Percentiles rank a stretch among this genome's conserved stretches.
These are phyloP conservation scores for Zygoascus bituminiphila DNA, from an alignment of 805 yeast genomes.

Conservation along the genomic window DNA sequence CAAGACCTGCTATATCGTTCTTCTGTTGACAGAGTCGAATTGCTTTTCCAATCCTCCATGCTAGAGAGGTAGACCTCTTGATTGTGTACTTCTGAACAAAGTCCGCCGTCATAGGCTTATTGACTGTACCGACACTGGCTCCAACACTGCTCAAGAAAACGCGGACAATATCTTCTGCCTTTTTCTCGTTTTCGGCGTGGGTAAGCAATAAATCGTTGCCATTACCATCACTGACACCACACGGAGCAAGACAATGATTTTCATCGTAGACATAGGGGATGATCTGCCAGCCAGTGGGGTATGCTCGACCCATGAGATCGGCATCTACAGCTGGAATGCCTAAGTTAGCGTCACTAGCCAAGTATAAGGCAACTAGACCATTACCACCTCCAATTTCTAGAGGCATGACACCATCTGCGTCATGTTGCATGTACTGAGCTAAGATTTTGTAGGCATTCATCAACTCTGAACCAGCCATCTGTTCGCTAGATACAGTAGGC, in stretches of 20 bases:
- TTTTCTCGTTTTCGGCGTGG: conserved; percentile 20
- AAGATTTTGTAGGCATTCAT: conserved; percentile 26
- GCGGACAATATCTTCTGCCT: conserved; percentile 34
- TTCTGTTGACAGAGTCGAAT: conserved; percentile 33
- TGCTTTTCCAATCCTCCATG: conserved; percentile 44
- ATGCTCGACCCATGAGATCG: conserved; percentile 44
- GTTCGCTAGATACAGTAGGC: conserved; percentile 38
- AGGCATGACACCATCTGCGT: conserved; percentile 15
- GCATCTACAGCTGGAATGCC: conserved; percentile 24
- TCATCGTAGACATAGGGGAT: conserved; percentile 8
- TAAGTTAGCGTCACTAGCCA: conserved; percentile 14
- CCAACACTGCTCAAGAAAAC: conserved; percentile 40
- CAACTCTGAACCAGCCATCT: conserved; percentile 35
- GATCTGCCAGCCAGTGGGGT: conserved; percentile 38
- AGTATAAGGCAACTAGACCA: conserved; percentile 20
- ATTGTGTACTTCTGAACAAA: conserved; percentile 28
- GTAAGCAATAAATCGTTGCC: conserved; percentile 29
- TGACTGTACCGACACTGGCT: conserved; percentile 32
- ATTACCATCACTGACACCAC: conserved; percentile 30
- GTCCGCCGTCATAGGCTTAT: conserved; percentile 28
- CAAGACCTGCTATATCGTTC: conserved; percentile 30
- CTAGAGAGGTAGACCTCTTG: conserved; percentile 32
- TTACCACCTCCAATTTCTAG: conserved; percentile 29
- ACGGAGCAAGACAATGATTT: conserved; percentile 5
- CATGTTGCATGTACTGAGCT: conserved; percentile 18